These are phyloP conservation scores for Candida smagusa DNA, from an alignment of 1,139 yeast species.

Conservation along the genomic window DNA sequence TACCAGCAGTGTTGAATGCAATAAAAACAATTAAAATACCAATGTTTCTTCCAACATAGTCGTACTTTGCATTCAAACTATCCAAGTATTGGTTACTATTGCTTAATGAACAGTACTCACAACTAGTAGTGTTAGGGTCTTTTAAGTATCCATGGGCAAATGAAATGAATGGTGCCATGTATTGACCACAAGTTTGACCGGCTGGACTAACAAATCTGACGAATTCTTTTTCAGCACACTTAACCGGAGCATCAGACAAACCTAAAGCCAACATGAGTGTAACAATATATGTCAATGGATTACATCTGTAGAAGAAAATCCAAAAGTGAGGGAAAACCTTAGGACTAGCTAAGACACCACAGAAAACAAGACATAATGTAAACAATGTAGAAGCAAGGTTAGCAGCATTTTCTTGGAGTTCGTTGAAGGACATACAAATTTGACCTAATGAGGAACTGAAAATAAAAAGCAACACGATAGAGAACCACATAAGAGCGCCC, in stretches of 20 bases:
- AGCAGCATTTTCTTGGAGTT: constrained; percentile 70
- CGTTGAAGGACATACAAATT: constrained; percentile 57
- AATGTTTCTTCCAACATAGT: constrained; percentile 62
- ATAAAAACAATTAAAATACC: constrained; percentile 49
- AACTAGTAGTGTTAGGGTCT: constrained; percentile 43
- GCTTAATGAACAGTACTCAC: constrained; percentile 50
- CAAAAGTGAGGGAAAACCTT: constrained; percentile 46
- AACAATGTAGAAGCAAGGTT: constrained; percentile 61
- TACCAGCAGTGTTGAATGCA: constrained; percentile 18
- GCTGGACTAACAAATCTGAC: constrained; percentile 41
- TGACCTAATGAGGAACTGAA: constrained; percentile 67
- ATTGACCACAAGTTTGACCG: constrained; percentile 57
- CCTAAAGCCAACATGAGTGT: constrained; percentile 53
- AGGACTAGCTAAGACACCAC: constrained; percentile 76
- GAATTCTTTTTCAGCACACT: constrained; percentile 48
- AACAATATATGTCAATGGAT: constrained; percentile 64
- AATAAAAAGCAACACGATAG: constrained; percentile 51
- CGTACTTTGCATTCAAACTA: constrained; percentile 37
- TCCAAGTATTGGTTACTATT: constrained; percentile 51
- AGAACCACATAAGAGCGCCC: constrained; percentile 69
- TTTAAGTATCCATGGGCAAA: constrained; percentile 51
- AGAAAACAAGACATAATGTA: constrained; percentile 70
- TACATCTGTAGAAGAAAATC: constrained; percentile 60
- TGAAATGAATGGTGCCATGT: constrained; percentile 43
- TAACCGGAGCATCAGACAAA: constrained; percentile 46